Evolutionary conservation across 1,284 basidiomycete species (phyloP).

Genomic region (Rhodotorula sp.): DNA sequence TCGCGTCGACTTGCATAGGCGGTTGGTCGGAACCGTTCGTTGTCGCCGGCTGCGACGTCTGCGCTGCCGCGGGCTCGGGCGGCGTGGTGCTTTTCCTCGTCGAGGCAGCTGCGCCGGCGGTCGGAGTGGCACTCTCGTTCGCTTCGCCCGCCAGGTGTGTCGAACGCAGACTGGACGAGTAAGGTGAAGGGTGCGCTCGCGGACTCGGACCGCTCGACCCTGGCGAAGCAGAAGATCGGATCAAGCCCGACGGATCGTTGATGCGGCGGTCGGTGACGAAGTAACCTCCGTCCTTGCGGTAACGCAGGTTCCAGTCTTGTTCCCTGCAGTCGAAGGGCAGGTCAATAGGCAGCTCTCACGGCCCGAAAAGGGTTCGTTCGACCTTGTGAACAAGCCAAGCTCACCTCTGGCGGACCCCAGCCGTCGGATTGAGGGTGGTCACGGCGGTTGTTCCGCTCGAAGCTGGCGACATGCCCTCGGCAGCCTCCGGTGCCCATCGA

Average conservation of each 20-base stretch:
- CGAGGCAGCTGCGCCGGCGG: neutral
- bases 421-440: slow-evolving; percentile 39
- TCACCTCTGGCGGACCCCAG: slow-evolving; percentile 32
- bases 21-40: neutral
- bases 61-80: neutral
- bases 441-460: slow-evolving; percentile 34
- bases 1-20: neutral
- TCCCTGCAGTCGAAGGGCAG: neutral
- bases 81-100: neutral
- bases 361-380: neutral
- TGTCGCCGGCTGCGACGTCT: neutral
- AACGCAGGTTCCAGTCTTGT: slow-evolving; percentile 40
- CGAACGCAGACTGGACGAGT: slow-evolving; percentile 26
- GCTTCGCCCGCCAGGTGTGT: slow-evolving; percentile 24
- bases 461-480: slow-evolving; percentile 35
- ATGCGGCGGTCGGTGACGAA: slow-evolving; percentile 30
- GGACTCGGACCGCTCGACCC: slow-evolving; percentile 1
- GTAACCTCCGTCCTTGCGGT: slow-evolving; percentile 31
- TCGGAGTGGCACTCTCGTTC: neutral
- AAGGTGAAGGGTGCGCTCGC: slow-evolving; percentile 5
- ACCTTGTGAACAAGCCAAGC: neutral
- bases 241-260: slow-evolving; percentile 17
- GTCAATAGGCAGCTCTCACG: neutral
- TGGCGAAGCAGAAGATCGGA: slow-evolving; percentile 21
- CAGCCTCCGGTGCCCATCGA: slow-evolving; percentile 41